Evolutionary conservation across 208 protist species (phyloP), one percentile per base, ranked within the genome.

Genomic region (Novymonas esmeraldas): DNA sequence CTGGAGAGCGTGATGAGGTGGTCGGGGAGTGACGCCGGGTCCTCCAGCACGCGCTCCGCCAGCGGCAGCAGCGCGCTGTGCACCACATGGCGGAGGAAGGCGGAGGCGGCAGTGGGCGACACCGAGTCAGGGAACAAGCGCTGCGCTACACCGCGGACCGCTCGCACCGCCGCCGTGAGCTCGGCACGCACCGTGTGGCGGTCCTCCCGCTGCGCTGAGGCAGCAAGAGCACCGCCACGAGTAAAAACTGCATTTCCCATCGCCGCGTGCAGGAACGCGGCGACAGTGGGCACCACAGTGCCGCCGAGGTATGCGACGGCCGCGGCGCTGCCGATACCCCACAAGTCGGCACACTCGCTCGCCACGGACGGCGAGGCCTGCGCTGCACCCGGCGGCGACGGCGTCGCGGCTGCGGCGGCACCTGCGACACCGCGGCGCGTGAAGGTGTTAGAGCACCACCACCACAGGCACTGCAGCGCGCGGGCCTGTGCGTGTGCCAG

Each of bases 41-140:
- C 46, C 29, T 70, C 56, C 9, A 76, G 39, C 24, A 76, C 24
- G 31, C 70, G 62, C 54, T 76, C 62, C 13, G 70, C 70, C 10
- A 76, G 11, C 2, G 70, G 70, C 3, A 44, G 44, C 16, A 76
- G 62, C 1, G 70, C 70, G 5, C 64, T 48, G 44, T 76, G 70
- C 29, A 76, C 55, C 18, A 41, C 54, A 9, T 67, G 44, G 10
- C 62, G 46, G 41, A 70, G 9, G 36, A 70, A 76, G 0, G 22
- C 42, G 6, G 39, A n/a, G 11, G 10, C 39, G 16, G 11, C 20
- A 16, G 26, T 48, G 2, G 20, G 2, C 39, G 1, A 16, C 29
- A 26, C 13, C 56, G 56, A 39, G 14, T 11, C 29, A 22, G 56
- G 56, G 31, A 61, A 61, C 16, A 48, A 14, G 33, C 39, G 14